Evolutionary conservation across 371 early-diverging fungal genomes (phyloP), one percentile per base, ranked within the genome.

Genomic region (Saksenaea vasiformis): DNA sequence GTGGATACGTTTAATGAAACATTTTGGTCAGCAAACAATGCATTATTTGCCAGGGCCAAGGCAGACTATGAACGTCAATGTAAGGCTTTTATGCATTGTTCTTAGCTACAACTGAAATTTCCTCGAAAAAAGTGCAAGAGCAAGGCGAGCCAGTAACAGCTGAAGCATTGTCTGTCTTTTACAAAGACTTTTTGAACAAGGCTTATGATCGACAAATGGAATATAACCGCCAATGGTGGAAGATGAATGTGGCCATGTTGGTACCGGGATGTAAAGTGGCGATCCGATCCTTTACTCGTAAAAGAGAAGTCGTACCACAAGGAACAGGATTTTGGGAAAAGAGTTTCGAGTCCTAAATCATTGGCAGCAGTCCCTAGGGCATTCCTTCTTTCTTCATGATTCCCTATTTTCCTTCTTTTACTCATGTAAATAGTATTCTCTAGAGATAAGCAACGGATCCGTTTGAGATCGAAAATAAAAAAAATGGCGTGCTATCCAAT

Each of bases 171-270:
- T 91, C 94, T 0, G 63, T 81, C 19, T 94, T 91, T 64, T 94
- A 90, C 76, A 87, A 88, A 70, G 84, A 88, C 57, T 94, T 92
- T 71, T 76, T 93, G 65, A 83, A 87, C 57, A 86, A 85, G 53
- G 85, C 91, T 5, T 87, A 87, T 31, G 82, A 74, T 19, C 78
- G 91, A 51, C 92, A 94, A 64, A 79, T 88, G 85, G 83, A 69
- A 55, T 94, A 94, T 71, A 94, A 94, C 68, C 72, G 83, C 19
- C 71, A 76, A 51, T 90, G 91, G 90, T 91, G 91, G 93, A 74
- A 82, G 26, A 77, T 88, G 54, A 94, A 90, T 58, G 51, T 86
- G 17, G 72, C 73, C 1, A 85, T 92, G 80, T 73, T 93, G 19
- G 77, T 84, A 63, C 92, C 92, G 22, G 92, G 89, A 22, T 68